A percentile compares a stretch with the other conserved stretches of the same genome.
These are phyloP conservation scores for Lentinula detonsa DNA, from an alignment of 768 basidiomycete genomes.

Conservation along the genomic window DNA sequence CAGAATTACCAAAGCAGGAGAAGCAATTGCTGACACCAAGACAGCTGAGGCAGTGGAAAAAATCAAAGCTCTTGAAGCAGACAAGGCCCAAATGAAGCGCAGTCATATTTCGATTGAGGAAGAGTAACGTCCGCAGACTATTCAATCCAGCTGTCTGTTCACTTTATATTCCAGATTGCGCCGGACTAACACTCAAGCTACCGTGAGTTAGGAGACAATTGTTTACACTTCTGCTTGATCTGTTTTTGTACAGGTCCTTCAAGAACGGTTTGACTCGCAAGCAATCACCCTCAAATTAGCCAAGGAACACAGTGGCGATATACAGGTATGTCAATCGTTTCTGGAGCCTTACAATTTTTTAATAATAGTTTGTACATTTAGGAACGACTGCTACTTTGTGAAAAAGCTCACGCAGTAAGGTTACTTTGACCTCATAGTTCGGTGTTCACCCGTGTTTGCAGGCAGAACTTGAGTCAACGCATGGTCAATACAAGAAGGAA, in stretches of 20 bases:
- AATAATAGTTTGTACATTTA: slow-evolving; percentile 8
- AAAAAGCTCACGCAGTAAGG: slow-evolving; percentile 30
- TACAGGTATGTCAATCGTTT: slow-evolving; percentile 26
- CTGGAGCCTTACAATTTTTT: slow-evolving; percentile 8
- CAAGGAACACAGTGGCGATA: slow-evolving; percentile 48
- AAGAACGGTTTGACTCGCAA: slow-evolving; percentile 60
- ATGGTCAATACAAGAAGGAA: slow-evolving; percentile 28
- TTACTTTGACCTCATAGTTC: neutral
- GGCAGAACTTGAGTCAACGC: neutral
- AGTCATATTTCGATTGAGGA: slow-evolving; percentile 18
- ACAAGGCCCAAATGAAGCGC: slow-evolving; percentile 13
- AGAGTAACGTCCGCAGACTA: slow-evolving; percentile 11
- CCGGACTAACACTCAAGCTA: neutral
- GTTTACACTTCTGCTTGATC: neutral
- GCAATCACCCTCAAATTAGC: slow-evolving; percentile 43
- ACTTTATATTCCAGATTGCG: neutral
- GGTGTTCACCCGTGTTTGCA: neutral
- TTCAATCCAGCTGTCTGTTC: neutral
- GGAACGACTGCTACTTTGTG: slow-evolving; percentile 32
- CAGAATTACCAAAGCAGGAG: neutral
- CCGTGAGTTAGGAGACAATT: neutral
- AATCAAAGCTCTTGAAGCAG: slow-evolving; percentile 7
- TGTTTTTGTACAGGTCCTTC: slow-evolving; percentile 30
- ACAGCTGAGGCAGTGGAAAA: neutral
- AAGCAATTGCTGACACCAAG: neutral